These are phyloP conservation scores for Drosera capensis DNA, from an alignment of 148 eudicot species.

Conservation along the genomic window DNA sequence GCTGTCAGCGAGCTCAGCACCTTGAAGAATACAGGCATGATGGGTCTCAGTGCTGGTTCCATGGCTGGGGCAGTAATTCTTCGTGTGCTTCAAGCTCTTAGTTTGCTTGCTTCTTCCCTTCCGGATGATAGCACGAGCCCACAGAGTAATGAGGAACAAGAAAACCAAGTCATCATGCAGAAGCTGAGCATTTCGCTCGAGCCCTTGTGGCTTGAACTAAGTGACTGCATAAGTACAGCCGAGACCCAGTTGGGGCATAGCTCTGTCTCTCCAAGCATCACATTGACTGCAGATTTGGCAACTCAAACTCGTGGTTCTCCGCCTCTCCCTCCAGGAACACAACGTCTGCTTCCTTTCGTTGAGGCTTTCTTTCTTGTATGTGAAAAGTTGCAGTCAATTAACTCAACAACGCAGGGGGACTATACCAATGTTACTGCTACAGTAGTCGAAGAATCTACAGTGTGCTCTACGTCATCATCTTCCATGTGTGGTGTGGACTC, in stretches of 20 bases:
- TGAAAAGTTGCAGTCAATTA: constrained; percentile 80
- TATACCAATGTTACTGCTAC: constrained; percentile 54
- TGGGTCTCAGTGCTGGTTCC: constrained; percentile 87
- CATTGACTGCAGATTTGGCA: constrained; percentile 38
- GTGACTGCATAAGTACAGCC: constrained; percentile 75
- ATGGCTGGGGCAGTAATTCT: constrained; percentile 92
- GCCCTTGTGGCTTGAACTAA: constrained; percentile 83
- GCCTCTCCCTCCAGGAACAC: constrained; percentile 92
- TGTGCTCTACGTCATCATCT: constrained; percentile 23
- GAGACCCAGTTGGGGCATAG: constrained; percentile 62
- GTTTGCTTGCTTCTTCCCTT: constrained; percentile 47
- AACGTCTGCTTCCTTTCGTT: constrained; percentile 74
- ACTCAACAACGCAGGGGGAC: constrained; percentile 45
- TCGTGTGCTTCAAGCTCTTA: constrained; percentile 81
- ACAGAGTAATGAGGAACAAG: constrained; percentile 36
- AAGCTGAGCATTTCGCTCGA: constrained; percentile 62
- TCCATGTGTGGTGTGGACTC: constrained; percentile 34
- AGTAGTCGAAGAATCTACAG: constrained; percentile 69
- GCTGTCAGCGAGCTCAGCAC: constrained; percentile 67
- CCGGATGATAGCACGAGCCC: constrained; percentile 19
- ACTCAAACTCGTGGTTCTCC: constrained; percentile 49
- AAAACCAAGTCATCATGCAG: constrained; percentile 45
- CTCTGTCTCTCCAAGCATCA: constrained; percentile 29
- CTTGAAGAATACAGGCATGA: constrained; percentile 63
- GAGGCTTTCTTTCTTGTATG: constrained; percentile 92